Percentiles rank a stretch among this genome's conserved stretches.
Conservation (phyloP, 177 flowering plant genomes). For the Telopea speciosissima region DNA sequence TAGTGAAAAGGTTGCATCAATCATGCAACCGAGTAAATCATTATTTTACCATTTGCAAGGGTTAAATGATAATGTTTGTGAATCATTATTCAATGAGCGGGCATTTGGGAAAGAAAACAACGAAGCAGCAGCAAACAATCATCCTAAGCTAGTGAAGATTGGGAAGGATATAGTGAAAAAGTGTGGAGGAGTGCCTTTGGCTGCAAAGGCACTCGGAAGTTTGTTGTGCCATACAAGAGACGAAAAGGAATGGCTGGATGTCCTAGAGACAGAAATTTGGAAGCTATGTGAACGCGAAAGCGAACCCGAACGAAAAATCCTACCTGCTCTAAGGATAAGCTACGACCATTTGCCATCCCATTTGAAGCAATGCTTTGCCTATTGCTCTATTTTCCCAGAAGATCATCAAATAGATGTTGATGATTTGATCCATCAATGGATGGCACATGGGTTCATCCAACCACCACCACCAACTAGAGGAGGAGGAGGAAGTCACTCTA, state of each 20-base stretch:
- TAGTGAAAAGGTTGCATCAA: neutral
- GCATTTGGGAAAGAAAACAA: neutral
- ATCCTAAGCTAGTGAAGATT: neutral
- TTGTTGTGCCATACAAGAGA: neutral
- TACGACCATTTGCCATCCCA: neutral
- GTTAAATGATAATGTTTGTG: neutral
- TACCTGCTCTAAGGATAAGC: neutral
- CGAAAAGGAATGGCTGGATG: neutral
- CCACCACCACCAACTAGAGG: too few species aligned
- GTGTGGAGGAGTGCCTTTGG: neutral
- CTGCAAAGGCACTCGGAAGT: neutral
- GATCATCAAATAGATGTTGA: neutral
- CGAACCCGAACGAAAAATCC: neutral
- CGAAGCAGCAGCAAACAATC: neutral
- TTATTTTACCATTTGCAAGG: neutral
- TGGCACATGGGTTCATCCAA: neutral
- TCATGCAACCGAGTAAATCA: neutral
- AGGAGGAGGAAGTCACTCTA: too few species aligned
- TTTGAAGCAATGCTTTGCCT: neutral
- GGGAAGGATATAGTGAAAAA: neutral
- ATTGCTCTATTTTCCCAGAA: neutral
- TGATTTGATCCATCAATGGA: neutral
- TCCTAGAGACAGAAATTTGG: neutral
- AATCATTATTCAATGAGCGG: neutral
- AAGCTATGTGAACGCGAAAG: too few species aligned